Evolutionary conservation across 495 filamentous ascomycete species (phyloP), one percentile per base, ranked within the genome.

Genomic region (Penicilliopsis zonata): DNA sequence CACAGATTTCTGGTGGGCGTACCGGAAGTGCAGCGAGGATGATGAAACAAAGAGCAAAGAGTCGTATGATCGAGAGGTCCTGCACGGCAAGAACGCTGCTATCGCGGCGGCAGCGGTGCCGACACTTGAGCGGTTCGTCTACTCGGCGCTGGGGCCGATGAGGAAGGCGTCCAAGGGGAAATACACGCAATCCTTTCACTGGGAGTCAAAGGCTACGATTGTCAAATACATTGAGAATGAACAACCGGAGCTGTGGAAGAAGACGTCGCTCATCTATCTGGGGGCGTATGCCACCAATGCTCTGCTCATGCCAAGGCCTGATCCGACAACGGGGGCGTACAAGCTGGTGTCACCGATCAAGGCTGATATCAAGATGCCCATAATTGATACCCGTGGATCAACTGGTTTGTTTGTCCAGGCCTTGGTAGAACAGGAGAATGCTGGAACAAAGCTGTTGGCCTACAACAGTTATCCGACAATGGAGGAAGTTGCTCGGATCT

Each of bases 1-100:
- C 16, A 72, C 66, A 2, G 64, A 73, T 34, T 73, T 68, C 49
- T 63, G 52, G 53, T 55, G 38, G 32, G 34, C 28, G 43, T 48
- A 24, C 53, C 58, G 5, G 36, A 43, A 18, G 18, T 22, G n/a
- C 8, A 47, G 39, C 25, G 22, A 34, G 15, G 37, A 31, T 13
- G 33, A 35, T 18, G 49, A 44, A 17, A 34, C 38, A 27, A 21
- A 35, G 18, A 49, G 52, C 10, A 36, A 46, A 32, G 25, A 40
- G 50, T 25, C 46, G 6, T 59, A 60, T 26, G 58, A 69, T 5
- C 39, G 53, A 9, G 67, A 72, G 38, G 25, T 57, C 5, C 46
- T 55, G 36, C 61, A 70, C 31, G 54, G 49, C 14, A 64, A 57
- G 36, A 67, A 61, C 33, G 46, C 68, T 24, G 53, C 59, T 13